Evolutionary conservation across 345 rosid genomes (phyloP).

Genomic region (Pugionium cornutum): DNA sequence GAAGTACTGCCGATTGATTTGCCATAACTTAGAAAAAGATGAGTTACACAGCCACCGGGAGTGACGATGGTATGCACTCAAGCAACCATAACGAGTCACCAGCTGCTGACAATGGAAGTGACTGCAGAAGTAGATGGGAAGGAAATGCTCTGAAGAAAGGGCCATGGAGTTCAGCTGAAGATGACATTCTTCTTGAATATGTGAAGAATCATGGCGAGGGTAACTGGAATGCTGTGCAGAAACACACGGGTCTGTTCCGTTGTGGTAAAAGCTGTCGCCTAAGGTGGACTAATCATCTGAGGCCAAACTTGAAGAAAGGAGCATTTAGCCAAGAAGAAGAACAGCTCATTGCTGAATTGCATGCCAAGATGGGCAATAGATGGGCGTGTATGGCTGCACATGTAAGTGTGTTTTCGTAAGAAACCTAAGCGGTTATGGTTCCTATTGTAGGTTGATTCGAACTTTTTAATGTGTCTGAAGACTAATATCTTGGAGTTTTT

Average conservation of each 20-base stretch:
- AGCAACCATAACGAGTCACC: conserved; percentile 50
- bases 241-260: conserved; percentile 75
- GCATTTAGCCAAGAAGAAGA: conserved; percentile 91
- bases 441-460: neutral
- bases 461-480: neutral
- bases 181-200: conserved; percentile 75
- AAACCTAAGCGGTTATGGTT: neutral
- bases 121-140: conserved; percentile 47
- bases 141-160: conserved; percentile 76
- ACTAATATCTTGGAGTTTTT: neutral
- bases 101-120: conserved; percentile 46
- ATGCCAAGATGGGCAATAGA: conserved; percentile 95
- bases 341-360: conserved; percentile 77
- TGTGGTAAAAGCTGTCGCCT: conserved; percentile 97
- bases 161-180: conserved; percentile 95
- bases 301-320: conserved; percentile 96
- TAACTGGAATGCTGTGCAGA: conserved; percentile 97
- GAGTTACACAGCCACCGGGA: conserved; percentile 56
- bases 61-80: conserved; percentile 33
- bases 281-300: conserved; percentile 93
- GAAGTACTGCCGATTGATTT: conserved; percentile 38
- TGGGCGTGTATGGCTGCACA: conserved; percentile 99
- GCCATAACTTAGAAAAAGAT: conserved; percentile 52
- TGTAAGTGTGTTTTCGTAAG: conserved; percentile 44
- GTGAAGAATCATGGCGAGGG: conserved; percentile 93